Conservation (phyloP, 345 rosid species). For the Cardiospermum halicacabum region DNA sequence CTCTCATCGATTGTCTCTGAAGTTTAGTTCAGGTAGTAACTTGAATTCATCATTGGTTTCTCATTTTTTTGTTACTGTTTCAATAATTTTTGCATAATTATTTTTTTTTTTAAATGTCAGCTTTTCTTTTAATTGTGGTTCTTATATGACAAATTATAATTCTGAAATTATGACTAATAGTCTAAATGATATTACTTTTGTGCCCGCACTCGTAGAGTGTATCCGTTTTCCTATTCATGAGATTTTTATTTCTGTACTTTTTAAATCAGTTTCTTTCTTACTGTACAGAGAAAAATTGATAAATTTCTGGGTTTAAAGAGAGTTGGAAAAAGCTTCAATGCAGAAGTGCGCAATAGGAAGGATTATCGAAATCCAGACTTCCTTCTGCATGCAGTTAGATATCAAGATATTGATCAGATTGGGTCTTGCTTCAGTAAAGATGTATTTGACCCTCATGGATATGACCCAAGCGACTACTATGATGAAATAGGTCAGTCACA, state of each 20-base stretch:
- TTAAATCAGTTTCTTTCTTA: slow-evolving; percentile 12
- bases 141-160: no score
- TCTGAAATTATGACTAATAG: background rate
- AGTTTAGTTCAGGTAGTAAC: no score
- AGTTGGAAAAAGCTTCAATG: slow-evolving; percentile 89
- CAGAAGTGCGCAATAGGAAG: slow-evolving; percentile 91
- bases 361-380: slow-evolving; percentile 95
- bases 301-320: slow-evolving; percentile 75
- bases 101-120: no score
- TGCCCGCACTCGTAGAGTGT: no score
- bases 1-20: no score
- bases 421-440: slow-evolving; percentile 95
- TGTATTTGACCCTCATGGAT: slow-evolving; percentile 92
- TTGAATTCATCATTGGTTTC: no score
- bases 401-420: slow-evolving; percentile 86
- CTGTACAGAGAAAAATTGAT: slow-evolving; percentile 63
- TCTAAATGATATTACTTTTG: no score
- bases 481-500: slow-evolving; percentile 64
- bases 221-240: no score
- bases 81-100: no score
- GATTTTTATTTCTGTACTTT: no score
- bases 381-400: slow-evolving; percentile 84
- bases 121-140: no score
- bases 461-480: slow-evolving; percentile 74
- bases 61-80: no score